Base-by-base conservation (phyloP, 1,284 basidiomycete genomes). In the Ustilago shanxiensis region DNA sequence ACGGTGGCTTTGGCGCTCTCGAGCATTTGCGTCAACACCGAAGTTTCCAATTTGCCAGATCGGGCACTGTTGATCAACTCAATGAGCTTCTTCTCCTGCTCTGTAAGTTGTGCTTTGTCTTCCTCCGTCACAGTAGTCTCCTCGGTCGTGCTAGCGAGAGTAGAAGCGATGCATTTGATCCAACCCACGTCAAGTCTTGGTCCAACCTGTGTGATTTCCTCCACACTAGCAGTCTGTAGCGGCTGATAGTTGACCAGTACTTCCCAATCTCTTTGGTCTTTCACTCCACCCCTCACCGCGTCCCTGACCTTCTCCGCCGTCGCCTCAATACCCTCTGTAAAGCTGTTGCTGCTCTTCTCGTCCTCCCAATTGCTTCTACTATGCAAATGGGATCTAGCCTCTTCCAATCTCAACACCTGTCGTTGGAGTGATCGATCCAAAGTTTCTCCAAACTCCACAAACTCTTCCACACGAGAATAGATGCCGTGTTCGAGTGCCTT, bases 401-500 rank as follows among this genome's bases (percentile, higher is more conserved):
- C 66, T 41, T 79, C 77, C 53, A 78, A 35, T 1, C 68, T 24
- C 41, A 63, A 24, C 35, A 79, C 50, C 60, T 77, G 77, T 2
- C 75, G 54, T 31, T 78, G 70, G 50, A 79, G 28, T 4, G 80
- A 82, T 2, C 71, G 20, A 16, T 80, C 72, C 20, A 82, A 22
- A 50, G 66, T 59, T 57, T 80, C 60, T 18, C 65, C 71, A 52
- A 82, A 82, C 3, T 80, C 77, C 47, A 82, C 65, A 51, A 82
- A 79, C 49, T 82, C 80, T 29, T 80, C 72, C 3, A 79, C 66
- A 3, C 79, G 53, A 3, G 80, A 82, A 52, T 73, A 82, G 45
- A 73, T 82, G 14, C 77, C 80, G 61, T 74, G 66, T 47, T 79
- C 71, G n/a, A 80, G 52, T 14, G 77, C 72, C 49, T 77, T 82